Percentiles rank a stretch among this genome's conserved stretches.
Conservation (phyloP, 192 early-diverging fungal genomes). For the Mortierella alpina region DNA sequence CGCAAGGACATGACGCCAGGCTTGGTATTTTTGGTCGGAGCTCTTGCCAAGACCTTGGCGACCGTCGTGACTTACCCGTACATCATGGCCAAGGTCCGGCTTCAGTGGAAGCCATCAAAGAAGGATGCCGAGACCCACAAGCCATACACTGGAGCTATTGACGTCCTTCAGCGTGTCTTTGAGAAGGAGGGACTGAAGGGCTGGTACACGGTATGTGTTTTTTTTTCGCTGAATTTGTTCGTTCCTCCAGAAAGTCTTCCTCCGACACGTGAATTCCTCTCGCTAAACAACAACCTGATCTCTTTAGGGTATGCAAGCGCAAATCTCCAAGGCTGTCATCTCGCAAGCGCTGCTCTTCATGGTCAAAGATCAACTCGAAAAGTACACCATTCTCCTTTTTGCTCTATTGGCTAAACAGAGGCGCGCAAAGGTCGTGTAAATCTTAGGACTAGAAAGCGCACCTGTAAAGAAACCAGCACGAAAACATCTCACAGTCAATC, state of each 20-base stretch:
- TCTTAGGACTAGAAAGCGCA: neutral
- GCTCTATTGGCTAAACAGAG: slow-evolving; percentile 51
- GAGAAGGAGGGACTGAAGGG: slow-evolving; percentile 85
- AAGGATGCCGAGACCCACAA: slow-evolving; percentile 53
- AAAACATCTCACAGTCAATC: neutral
- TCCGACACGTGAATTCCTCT: neutral
- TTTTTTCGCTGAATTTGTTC: neutral
- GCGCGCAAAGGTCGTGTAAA: slow-evolving; percentile 31
- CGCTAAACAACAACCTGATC: neutral
- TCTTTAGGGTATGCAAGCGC: slow-evolving; percentile 91
- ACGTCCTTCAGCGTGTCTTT: slow-evolving; percentile 86
- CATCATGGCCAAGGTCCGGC: slow-evolving; percentile 98
- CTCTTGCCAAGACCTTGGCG: slow-evolving; percentile 92
- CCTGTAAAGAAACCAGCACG: neutral
- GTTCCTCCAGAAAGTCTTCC: neutral
- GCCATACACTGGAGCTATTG: slow-evolving; percentile 84
- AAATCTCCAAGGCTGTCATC: slow-evolving; percentile 99
- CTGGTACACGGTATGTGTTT: slow-evolving; percentile 88
- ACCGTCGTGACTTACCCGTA: slow-evolving; percentile 92
- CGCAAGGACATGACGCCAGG: slow-evolving; percentile 70
- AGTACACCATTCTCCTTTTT: slow-evolving; percentile 76
- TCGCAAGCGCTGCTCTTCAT: slow-evolving; percentile 98
- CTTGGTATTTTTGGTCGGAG: slow-evolving; percentile 95
- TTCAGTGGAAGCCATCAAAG: slow-evolving; percentile 91
- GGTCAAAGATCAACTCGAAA: slow-evolving; percentile 91